phyloP scores from a whole-genome alignment of 192 early-diverging fungal species.

The Coemansia sp. region DNA sequence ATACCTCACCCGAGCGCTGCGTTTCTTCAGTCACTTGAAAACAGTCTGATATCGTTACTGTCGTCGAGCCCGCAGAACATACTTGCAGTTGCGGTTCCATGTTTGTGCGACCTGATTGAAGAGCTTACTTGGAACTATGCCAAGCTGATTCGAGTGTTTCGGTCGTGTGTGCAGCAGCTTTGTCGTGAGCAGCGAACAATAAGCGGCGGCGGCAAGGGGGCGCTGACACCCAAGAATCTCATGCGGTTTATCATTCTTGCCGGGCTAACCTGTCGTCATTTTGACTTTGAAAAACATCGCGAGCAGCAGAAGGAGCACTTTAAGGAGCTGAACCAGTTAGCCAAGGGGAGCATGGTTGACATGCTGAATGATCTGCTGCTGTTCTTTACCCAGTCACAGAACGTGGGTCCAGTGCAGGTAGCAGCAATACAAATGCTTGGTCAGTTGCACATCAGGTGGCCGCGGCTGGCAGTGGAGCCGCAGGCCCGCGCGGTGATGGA shows the following conservation, averaged over 20 bases:
- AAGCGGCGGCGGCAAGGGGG: slow-evolving; percentile 12
- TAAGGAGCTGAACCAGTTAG: slow-evolving; percentile 39
- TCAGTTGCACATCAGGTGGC: slow-evolving; percentile 70
- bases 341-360: slow-evolving; percentile 19
- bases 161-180: slow-evolving; percentile 58
- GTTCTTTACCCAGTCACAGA: slow-evolving; percentile 40
- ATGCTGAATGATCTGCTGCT: slow-evolving; percentile 48
- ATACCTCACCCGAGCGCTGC: slow-evolving; percentile 57
- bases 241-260: slow-evolving; percentile 75
- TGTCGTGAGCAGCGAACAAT: slow-evolving; percentile 49
- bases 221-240: slow-evolving; percentile 47
- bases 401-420: slow-evolving; percentile 49
- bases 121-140: slow-evolving; percentile 58
- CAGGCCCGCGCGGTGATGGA: slow-evolving; percentile 67
- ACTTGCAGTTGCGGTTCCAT: slow-evolving; percentile 66
- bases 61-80: slow-evolving; percentile 61
- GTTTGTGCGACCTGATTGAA: slow-evolving; percentile 68
- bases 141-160: slow-evolving; percentile 58
- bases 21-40: slow-evolving; percentile 61
- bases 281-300: slow-evolving; percentile 73
- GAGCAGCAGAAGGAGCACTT: slow-evolving; percentile 37
- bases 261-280: slow-evolving; percentile 71
- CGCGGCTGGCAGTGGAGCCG: slow-evolving; percentile 61
- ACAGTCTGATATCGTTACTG: slow-evolving; percentile 60
- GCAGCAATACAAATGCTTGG: slow-evolving; percentile 67